These are phyloP conservation scores for Syzygium oleosum DNA, from an alignment of 345 rosid genomes.

Conservation along the genomic window DNA sequence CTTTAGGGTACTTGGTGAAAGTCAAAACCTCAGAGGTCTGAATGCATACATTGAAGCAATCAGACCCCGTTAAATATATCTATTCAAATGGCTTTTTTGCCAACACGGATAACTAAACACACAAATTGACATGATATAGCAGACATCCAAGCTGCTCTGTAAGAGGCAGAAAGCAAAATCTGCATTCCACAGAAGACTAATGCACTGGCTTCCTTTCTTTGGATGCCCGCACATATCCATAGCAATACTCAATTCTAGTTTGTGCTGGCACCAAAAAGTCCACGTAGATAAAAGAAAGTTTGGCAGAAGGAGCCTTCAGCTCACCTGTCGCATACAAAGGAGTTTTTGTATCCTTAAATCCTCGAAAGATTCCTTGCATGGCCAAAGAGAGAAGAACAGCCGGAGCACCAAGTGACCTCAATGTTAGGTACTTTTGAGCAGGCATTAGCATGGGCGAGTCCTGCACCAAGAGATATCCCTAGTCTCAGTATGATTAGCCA, in stretches of 20 bases:
- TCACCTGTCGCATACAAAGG: conserved; percentile 34
- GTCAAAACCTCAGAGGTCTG: not conserved
- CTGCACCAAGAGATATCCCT: conserved; percentile 14
- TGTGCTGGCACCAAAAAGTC: not conserved
- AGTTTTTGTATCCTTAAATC: conserved; percentile 54
- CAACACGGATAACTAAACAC: not conserved
- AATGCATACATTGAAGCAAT: not conserved
- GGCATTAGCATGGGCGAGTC: conserved; percentile 52
- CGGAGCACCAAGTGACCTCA: conserved; percentile 61
- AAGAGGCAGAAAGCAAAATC: not conserved
- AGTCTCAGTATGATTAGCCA: not conserved
- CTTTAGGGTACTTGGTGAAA: not conserved
- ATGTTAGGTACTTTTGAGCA: conserved; percentile 41
- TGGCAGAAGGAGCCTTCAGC: not conserved
- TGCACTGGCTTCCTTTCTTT: not conserved
- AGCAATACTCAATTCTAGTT: not conserved
- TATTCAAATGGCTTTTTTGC: not conserved
- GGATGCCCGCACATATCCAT: not conserved
- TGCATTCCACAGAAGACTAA: not conserved
- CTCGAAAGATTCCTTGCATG: conserved; percentile 59
- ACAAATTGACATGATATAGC: not conserved
- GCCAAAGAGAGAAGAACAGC: conserved; percentile 52
- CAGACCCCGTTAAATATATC: not conserved
- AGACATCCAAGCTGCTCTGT: not conserved
- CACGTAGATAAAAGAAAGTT: not conserved